Evolutionary conservation across 176 grass and related monocot species (phyloP).

Genomic region (Echinochloa phyllopogon): DNA sequence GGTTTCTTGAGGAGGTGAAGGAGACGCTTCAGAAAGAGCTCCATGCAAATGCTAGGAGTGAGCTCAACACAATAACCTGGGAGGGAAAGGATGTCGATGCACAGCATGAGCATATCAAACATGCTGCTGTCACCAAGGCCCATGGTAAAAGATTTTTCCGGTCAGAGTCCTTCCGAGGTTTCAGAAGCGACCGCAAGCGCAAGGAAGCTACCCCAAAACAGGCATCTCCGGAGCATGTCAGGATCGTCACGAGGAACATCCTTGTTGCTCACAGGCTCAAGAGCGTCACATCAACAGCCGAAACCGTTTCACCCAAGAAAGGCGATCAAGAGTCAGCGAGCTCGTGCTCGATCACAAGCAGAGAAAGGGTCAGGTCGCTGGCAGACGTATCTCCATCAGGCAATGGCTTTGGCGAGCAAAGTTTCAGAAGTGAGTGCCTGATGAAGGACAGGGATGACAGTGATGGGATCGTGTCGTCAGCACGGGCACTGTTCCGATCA

Average conservation of each 20-base stretch:
- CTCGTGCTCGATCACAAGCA: constrained; percentile 29
- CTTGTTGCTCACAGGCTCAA: constrained; percentile 44
- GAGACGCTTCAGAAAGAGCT: constrained; percentile 51
- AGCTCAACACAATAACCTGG: not conserved
- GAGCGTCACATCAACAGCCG: constrained; percentile 45
- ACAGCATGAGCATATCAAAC: constrained; percentile 32
- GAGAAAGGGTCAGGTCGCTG: constrained; percentile 51
- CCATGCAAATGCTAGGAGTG: constrained; percentile 33
- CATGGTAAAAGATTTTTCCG: constrained; percentile 50
- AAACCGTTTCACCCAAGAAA: not conserved
- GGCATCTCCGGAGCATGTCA: constrained; percentile 46
- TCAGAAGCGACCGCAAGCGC: constrained; percentile 33
- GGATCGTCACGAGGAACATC: constrained; percentile 43
- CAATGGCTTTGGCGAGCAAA: not conserved
- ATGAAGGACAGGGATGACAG: constrained; percentile 7
- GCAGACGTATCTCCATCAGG: constrained; percentile 36
- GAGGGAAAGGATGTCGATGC: constrained; percentile 53
- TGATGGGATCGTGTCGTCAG: not conserved
- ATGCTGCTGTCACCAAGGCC: constrained; percentile 31
- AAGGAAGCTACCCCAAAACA: constrained; percentile 18
- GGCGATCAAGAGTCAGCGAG: not conserved
- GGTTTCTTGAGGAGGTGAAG: constrained; percentile 78
- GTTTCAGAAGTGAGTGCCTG: constrained; percentile 19
- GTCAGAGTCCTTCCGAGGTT: constrained; percentile 57
- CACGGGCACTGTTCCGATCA: constrained; percentile 54